These are phyloP conservation scores for Aspergillus arachidicola DNA, from an alignment of 2,329 filamentous ascomycete genomes.

Conservation along the genomic window DNA sequence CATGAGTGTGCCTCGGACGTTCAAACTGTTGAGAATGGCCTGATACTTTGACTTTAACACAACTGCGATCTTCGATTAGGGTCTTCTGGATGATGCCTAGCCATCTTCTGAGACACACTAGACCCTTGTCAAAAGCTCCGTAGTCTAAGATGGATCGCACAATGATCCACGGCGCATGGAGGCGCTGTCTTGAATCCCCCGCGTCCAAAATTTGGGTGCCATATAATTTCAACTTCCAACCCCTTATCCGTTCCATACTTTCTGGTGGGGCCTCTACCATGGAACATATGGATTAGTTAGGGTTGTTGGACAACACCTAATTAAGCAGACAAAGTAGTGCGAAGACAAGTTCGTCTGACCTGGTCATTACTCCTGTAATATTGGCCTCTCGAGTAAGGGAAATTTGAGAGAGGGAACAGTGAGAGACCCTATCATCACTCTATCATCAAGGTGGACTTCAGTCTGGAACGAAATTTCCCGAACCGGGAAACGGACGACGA, in stretches of 20 bases:
- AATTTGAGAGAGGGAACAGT: not conserved
- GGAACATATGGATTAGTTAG: not conserved
- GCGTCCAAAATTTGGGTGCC: not conserved
- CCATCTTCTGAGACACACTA: not conserved
- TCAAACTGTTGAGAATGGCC: not conserved
- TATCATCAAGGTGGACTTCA: not conserved
- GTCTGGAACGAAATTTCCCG: not conserved
- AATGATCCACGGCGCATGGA: conserved; percentile 1
- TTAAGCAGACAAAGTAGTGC: not conserved
- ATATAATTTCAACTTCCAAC: not conserved
- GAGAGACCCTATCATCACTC: not conserved
- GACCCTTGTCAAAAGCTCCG: not conserved
- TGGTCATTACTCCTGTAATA: not conserved
- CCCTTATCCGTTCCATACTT: not conserved
- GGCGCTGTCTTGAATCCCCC: not conserved
- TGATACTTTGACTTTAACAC: not conserved
- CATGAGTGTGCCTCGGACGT: conserved; percentile 1
- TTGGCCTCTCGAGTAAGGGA: fast-evolving
- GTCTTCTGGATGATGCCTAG: not conserved
- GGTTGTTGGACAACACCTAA: not conserved
- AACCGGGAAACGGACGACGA: not conserved
- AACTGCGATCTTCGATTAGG: not conserved
- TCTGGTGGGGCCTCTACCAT: not conserved
- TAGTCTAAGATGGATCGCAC: not conserved
- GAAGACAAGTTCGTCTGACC: not conserved